Evolutionary conservation across 495 filamentous ascomycete species (phyloP).

Genomic region (Penicillium turbatum): DNA sequence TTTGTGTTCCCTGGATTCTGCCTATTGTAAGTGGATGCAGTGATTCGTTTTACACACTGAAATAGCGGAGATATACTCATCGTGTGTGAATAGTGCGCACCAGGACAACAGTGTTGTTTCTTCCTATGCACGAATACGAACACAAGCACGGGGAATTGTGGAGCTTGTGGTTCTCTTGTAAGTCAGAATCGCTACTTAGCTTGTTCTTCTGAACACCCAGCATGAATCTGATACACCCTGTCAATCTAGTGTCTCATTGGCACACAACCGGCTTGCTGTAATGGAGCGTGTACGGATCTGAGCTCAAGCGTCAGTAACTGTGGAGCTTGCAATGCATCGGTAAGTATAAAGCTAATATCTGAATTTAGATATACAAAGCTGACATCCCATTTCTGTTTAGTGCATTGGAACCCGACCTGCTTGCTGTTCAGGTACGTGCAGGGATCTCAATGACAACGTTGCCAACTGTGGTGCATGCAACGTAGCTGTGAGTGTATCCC

Average conservation of each 20-base stretch:
- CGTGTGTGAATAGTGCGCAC: slow-evolving; percentile 9
- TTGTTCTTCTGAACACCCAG: too few species aligned
- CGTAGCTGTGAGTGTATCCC: slow-evolving; percentile 1
- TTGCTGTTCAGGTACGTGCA: slow-evolving; percentile 14
- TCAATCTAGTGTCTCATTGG: slow-evolving; percentile 12
- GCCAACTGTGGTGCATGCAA: slow-evolving; percentile 12
- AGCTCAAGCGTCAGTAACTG: slow-evolving; percentile 7
- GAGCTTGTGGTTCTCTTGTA: slow-evolving; percentile 14
- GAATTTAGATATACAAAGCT: too few species aligned
- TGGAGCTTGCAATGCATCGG: slow-evolving; percentile 13
- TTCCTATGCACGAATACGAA: slow-evolving; percentile 14
- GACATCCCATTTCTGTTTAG: neutral
- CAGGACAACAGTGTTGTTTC: slow-evolving; percentile 16
- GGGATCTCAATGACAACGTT: slow-evolving; percentile 8
- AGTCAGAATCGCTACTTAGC: neutral
- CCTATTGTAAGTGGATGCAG: slow-evolving; percentile 13
- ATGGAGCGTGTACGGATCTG: slow-evolving; percentile 16
- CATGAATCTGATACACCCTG: neutral
- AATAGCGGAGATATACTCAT: too few species aligned
- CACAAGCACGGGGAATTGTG: slow-evolving; percentile 12
- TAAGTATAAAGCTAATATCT: too few species aligned
- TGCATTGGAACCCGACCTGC: slow-evolving; percentile 14
- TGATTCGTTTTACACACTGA: too few species aligned
- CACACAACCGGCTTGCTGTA: slow-evolving; percentile 16
- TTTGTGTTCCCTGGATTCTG: slow-evolving; percentile 16